Conservation (phyloP, 2,329 filamentous ascomycete genomes). For the Plectosphaerella plurivora region DNA sequence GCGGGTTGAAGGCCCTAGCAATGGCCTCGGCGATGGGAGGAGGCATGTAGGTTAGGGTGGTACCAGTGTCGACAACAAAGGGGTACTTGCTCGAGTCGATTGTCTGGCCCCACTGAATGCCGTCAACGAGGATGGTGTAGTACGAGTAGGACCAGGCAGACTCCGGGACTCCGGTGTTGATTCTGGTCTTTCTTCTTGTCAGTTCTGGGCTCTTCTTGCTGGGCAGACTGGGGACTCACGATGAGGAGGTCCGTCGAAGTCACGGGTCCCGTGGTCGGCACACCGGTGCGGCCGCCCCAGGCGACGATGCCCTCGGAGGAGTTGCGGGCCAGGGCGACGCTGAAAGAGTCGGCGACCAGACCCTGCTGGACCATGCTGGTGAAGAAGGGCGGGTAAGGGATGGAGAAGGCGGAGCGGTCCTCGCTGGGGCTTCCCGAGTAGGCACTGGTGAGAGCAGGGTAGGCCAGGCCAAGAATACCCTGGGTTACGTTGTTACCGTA, state of each 20-base stretch:
- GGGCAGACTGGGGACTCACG: slow-evolving; percentile 24
- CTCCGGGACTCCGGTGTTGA: slow-evolving; percentile 28
- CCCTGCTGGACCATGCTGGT: slow-evolving; percentile 43
- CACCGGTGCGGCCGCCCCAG: slow-evolving; percentile 32
- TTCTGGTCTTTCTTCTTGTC: slow-evolving; percentile 33
- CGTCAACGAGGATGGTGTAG: slow-evolving; percentile 48
- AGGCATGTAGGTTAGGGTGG: slow-evolving; percentile 46
- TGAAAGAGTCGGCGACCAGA: slow-evolving; percentile 38
- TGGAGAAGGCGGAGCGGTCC: slow-evolving; percentile 30
- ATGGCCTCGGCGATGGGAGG: slow-evolving; percentile 44
- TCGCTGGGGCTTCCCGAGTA: slow-evolving; percentile 34
- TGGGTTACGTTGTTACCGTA: slow-evolving; percentile 47
- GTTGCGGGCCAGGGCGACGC: slow-evolving; percentile 42
- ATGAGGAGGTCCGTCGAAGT: slow-evolving; percentile 39
- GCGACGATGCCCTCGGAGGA: slow-evolving; percentile 39
- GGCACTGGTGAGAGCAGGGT: slow-evolving; percentile 43
- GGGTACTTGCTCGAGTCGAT: slow-evolving; percentile 38
- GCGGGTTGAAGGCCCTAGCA: slow-evolving; percentile 40
- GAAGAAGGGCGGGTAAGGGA: slow-evolving; percentile 43
- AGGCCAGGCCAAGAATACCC: slow-evolving; percentile 46
- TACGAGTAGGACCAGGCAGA: slow-evolving; percentile 43
- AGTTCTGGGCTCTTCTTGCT: background rate
- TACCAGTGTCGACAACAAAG: slow-evolving; percentile 49
- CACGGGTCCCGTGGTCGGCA: slow-evolving; percentile 29
- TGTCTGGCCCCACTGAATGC: slow-evolving; percentile 37